Base-by-base conservation (phyloP, 1,284 basidiomycete genomes). In the Fomitopsis pinicola region DNA sequence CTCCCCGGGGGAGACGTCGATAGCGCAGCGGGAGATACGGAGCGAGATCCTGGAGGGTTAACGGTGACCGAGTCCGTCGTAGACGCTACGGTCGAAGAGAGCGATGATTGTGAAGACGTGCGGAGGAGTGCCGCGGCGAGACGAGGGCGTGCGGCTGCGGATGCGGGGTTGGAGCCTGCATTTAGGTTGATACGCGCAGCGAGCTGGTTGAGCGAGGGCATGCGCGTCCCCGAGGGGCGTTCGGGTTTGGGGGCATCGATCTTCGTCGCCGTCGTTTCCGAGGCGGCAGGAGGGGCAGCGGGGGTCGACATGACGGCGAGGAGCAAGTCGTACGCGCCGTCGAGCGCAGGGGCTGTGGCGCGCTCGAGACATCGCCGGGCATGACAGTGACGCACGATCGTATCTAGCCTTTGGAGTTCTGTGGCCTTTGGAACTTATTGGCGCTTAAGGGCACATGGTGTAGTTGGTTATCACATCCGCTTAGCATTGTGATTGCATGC, bases 141-240 rank as follows among this genome's bases (percentile, higher is more conserved):
- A 62, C 89, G 85, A 1, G 89, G 88, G 44, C 89, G 84, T 46
- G 77, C 73, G 26, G 80, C 77, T 28, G 73, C 67, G 38, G 72
- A 68, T 30, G 73, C 70, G n/a, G 77, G 60, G 8, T 79, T 70
- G 55, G 74, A 55, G 28, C 71, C 54, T 12, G 75, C 63, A 57
- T 76, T 82, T 59, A 80, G 74, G 69, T 80, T 85, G 70, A 91
- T 89, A 59, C 88, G 85, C 2, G 89, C 89, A 3, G 88, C 90
- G 57, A 92, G 85, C 73, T 91, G 88, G 74, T 90, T 88, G 15
- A 92, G 80, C n/a, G 89, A 90, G 0, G 89, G 89, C 53, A 87
- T 77, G 44, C 87, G 82, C 12, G 70, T 36, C 28, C 69, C 69
- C 5, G 73, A 26, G 19, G 75, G 59, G 22, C 77, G 73, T 59